Evolutionary conservation across 2,329 filamentous ascomycete genomes (phyloP).

Genomic region (Fusarium sacchari): DNA sequence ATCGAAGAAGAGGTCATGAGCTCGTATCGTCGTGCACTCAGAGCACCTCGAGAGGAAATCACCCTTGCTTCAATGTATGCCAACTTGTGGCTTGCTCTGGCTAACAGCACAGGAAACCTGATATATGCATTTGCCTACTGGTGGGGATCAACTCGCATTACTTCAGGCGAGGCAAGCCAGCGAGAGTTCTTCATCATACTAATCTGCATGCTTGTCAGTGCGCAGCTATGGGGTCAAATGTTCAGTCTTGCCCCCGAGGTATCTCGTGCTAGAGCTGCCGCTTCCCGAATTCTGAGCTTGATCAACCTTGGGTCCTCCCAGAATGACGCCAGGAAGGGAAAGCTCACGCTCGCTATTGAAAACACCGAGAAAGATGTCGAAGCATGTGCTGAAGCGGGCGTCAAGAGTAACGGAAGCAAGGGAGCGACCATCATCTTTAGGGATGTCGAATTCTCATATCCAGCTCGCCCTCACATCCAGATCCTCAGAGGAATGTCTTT

Average conservation of each 20-base stretch:
- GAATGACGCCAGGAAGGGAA: conserved; percentile 27
- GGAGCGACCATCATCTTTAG: conserved; percentile 64
- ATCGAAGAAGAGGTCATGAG: conserved; percentile 61
- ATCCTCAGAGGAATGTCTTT: conserved; percentile 68
- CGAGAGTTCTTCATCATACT: conserved; percentile 81
- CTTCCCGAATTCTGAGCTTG: conserved; percentile 65
- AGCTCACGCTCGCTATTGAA: conserved; percentile 4
- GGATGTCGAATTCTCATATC: conserved; percentile 73
- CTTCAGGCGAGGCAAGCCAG: conserved; percentile 69
- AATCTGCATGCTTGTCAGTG: conserved; percentile 75
- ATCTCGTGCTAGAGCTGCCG: conserved; percentile 71
- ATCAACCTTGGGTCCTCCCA: conserved; percentile 56
- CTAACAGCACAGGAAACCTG: conserved; percentile 70
- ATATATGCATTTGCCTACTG: conserved; percentile 82
- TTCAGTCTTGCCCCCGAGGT: conserved; percentile 80
- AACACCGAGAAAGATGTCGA: conserved; percentile 52
- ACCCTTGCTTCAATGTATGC: conserved; percentile 59
- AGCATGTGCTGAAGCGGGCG: conserved; percentile 45
- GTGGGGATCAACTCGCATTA: conserved; percentile 80
- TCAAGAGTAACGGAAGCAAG: conserved; percentile 38
- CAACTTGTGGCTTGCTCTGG: conserved; percentile 69
- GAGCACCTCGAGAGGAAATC: conserved; percentile 64
- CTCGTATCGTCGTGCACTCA: conserved; percentile 63
- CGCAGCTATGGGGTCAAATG: conserved; percentile 78
- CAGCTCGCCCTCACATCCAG: conserved; percentile 66